Evolutionary conservation across 768 basidiomycete genomes (phyloP), one percentile per base, ranked within the genome.

Genomic region (Boletus bicolor): DNA sequence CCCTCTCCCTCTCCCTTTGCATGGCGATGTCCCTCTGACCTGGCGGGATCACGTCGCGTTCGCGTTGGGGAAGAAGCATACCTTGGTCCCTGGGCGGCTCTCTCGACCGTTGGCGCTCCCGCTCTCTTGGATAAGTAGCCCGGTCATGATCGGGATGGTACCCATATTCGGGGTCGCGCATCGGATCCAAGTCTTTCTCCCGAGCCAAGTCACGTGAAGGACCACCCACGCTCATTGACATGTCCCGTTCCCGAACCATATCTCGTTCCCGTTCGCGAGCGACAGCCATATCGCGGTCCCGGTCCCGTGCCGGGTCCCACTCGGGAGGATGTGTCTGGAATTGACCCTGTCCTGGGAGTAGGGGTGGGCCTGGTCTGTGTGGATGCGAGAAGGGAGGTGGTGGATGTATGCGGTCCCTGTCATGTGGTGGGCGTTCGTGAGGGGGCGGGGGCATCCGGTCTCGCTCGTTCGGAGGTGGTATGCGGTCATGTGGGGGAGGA

Each of bases 341-440:
- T 39, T 71, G 67, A 39, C 71, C 64, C 43, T 72, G 70, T 5
- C 71, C 69, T 0, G 71, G 69, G 14, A 70, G 63, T 6, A 60
- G 41, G 14, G 61, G 44, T 12, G 57, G 64, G 19, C 35, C 53
- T 50, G 52, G 61, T 47, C 60, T 58, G 42, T 64, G 68, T 34
- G 61, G 26, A 45, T 66, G 68, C 1, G 63, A 46, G 17, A 60
- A 60, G 14, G 60, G 53, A 19, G 60, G 63, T 2, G 65, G 64
- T 21, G 65, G 61, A 49, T 72, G 73, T 24, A 68, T 67, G 59
- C 67, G 67, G 45, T 68, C 67, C 39, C 54, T 63, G 41, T 60
- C 64, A 38, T 61, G 64, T 12, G 51, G 57, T 24, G 42, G 69
- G 53, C 48, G 68, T 38, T 68, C 63, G 24, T 66, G 68, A 32